Percentiles rank a stretch among this genome's conserved stretches.
Evolutionary conservation across 441 rosid genomes (phyloP).

Genomic region (Pelargonium citronellum): DNA sequence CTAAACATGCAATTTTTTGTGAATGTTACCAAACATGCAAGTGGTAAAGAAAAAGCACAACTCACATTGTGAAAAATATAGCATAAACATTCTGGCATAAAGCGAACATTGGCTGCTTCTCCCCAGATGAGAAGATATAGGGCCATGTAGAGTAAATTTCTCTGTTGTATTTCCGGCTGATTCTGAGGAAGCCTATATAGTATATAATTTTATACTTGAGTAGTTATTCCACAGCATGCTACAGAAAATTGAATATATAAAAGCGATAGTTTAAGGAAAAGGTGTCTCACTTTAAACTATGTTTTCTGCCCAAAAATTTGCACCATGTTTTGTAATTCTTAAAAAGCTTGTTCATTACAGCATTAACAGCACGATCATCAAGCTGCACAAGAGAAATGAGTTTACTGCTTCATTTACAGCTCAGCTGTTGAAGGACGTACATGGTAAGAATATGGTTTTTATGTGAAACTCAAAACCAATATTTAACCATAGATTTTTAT

Average conservation of each 20-base stretch:
- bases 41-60: neutral
- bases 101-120: slow-evolving; percentile 93
- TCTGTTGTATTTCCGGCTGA: slow-evolving; percentile 82
- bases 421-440: slow-evolving; percentile 10
- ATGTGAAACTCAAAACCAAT: slow-evolving; percentile 1
- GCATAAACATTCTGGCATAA: slow-evolving; percentile 95
- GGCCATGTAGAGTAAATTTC: slow-evolving; percentile 92
- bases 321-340: slow-evolving; percentile 94
- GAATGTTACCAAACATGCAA: neutral
- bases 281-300: slow-evolving; percentile 66
- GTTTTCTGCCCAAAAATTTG: slow-evolving; percentile 87
- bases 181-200: slow-evolving; percentile 77
- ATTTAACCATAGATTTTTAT: neutral
- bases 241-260: slow-evolving; percentile 12
- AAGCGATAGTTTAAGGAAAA: neutral
- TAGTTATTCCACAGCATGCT: slow-evolving; percentile 1
- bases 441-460: neutral
- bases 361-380: slow-evolving; percentile 92
- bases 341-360: slow-evolving; percentile 73
- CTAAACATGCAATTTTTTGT: neutral
- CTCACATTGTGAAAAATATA: slow-evolving; percentile 94
- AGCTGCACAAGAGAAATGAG: slow-evolving; percentile 44
- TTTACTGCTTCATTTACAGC: slow-evolving; percentile 7
- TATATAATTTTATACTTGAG: slow-evolving; percentile 16
- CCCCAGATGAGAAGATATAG: slow-evolving; percentile 95